A percentile compares a stretch with the other conserved stretches of the same genome.
Evolutionary conservation across 768 basidiomycete species (phyloP).

Genomic region (Suillus ampliporus): DNA sequence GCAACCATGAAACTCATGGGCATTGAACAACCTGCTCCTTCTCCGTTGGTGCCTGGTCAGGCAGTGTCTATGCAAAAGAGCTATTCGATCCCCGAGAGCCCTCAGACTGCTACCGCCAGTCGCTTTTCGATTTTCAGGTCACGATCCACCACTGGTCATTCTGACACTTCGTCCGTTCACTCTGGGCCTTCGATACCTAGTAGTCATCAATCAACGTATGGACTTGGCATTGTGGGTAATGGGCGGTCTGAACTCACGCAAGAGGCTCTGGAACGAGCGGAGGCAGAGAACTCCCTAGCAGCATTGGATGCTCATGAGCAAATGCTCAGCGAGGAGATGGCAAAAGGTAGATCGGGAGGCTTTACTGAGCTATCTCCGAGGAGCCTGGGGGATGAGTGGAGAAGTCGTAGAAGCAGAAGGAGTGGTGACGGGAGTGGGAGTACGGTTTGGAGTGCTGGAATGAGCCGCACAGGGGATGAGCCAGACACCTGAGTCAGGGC

Average conservation of each 20-base stretch:
- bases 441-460: slow-evolving; percentile 88
- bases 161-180: slow-evolving; percentile 55
- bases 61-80: slow-evolving; percentile 47
- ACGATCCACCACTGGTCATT: slow-evolving; percentile 46
- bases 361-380: slow-evolving; percentile 72
- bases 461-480: slow-evolving; percentile 65
- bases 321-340: slow-evolving; percentile 71
- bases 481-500: slow-evolving; percentile 35
- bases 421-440: slow-evolving; percentile 73
- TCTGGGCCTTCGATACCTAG: slow-evolving; percentile 48
- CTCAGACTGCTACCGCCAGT: slow-evolving; percentile 34
- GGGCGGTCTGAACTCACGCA: slow-evolving; percentile 60
- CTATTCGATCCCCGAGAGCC: slow-evolving; percentile 42
- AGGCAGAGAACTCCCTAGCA: slow-evolving; percentile 76
- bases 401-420: slow-evolving; percentile 52
- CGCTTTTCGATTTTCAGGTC: slow-evolving; percentile 79
- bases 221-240: slow-evolving; percentile 33
- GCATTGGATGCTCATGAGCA: slow-evolving; percentile 84
- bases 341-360: slow-evolving; percentile 72
- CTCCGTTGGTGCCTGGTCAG: slow-evolving; percentile 29
- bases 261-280: slow-evolving; percentile 78
- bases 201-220: slow-evolving; percentile 34
- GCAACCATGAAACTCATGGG: slow-evolving; percentile 97
- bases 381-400: slow-evolving; percentile 53
- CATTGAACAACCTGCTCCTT: slow-evolving; percentile 67